Conservation (phyloP, 306 rosid genomes). For the peach (Prunus persica) region DNA sequence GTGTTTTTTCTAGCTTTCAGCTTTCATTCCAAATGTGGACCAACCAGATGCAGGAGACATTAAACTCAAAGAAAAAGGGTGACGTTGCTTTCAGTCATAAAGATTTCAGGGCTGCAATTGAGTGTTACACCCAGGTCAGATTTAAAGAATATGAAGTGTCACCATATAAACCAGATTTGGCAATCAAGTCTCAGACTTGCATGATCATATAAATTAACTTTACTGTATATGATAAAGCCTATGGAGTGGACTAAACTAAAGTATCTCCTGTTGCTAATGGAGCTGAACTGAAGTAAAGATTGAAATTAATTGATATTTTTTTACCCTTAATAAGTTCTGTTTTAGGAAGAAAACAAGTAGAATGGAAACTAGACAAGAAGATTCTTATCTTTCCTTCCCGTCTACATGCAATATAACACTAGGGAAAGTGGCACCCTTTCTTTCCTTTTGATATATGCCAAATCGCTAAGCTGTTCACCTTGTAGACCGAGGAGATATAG, state of each 20-base stretch:
- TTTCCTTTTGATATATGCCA: too few relatives aligned
- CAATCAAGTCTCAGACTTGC: not conserved
- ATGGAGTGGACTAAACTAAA: not conserved
- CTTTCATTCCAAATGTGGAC: constrained; percentile 99
- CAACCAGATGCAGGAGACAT: constrained; percentile 91
- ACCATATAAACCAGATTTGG: not conserved
- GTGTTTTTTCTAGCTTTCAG: constrained; percentile 35
- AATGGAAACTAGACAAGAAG: not conserved
- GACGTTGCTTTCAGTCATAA: constrained; percentile 79
- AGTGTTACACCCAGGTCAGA: constrained; percentile 72
- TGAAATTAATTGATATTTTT: not conserved
- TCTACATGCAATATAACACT: not conserved
- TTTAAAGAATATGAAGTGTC: not conserved
- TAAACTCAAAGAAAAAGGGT: constrained; percentile 90
- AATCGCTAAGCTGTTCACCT: not conserved
- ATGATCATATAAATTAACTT: not conserved
- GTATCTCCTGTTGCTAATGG: not conserved
- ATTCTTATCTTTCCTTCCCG: not conserved
- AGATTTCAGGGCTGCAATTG: constrained; percentile 66
- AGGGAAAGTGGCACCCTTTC: not conserved
- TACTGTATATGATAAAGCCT: not conserved
- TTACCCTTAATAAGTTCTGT: not conserved
- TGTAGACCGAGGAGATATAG: constrained; percentile 8
- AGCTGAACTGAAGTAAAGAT: not conserved
- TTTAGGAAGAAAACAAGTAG: not conserved